phyloP scores from a whole-genome alignment of 768 basidiomycete genomes.

The Pulveroboletus sp. region DNA sequence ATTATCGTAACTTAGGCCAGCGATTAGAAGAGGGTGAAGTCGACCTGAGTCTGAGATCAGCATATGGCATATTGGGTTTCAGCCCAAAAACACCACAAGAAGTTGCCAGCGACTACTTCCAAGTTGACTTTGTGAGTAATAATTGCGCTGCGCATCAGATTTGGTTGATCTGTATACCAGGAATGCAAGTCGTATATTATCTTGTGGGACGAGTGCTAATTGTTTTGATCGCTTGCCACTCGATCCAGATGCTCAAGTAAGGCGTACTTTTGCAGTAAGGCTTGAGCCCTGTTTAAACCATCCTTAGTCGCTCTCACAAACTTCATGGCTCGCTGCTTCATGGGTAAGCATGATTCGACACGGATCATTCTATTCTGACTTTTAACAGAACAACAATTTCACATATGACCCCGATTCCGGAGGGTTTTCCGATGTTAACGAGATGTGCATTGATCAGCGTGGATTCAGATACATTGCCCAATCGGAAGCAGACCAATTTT shows the following conservation, averaged over 20 bases:
- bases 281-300: constrained; percentile 21
- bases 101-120: constrained; percentile 56
- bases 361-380: constrained; percentile 1
- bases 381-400: constrained; percentile 56
- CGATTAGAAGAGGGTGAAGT: constrained; percentile 32
- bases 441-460: constrained; percentile 58
- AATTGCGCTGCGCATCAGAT: background rate
- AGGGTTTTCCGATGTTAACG: constrained; percentile 56
- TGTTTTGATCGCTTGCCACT: background rate
- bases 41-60: constrained; percentile 53
- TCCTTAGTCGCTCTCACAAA: constrained; percentile 59
- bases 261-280: background rate
- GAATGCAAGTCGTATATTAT: constrained; percentile 24
- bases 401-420: constrained; percentile 51
- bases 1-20: constrained; percentile 7
- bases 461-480: constrained; percentile 60
- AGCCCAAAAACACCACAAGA: constrained; percentile 45
- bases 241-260: constrained; percentile 28
- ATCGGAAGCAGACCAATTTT: constrained; percentile 54
- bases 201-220: background rate
- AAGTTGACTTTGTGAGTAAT: constrained; percentile 38
- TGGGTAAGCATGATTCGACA: constrained; percentile 41
- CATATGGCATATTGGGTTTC: constrained; percentile 49
- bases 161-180: constrained; percentile 13
- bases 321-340: constrained; percentile 60